phyloP scores from a whole-genome alignment of 257 asterid species.

The Echium plantagineum region DNA sequence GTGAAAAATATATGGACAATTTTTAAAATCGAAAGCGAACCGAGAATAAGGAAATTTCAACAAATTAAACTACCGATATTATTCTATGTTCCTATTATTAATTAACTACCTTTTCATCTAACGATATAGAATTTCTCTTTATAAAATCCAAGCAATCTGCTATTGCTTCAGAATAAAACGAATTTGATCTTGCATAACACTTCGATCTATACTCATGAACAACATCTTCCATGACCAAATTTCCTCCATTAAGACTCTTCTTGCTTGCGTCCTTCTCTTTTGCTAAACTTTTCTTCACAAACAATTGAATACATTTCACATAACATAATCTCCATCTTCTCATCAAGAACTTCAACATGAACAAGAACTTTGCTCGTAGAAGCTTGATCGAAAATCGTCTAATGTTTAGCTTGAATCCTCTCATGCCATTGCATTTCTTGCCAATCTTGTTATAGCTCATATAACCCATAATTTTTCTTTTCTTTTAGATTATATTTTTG shows the following conservation, averaged over 20 bases:
- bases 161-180: slow-evolving; percentile 46
- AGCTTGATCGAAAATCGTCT: slow-evolving; percentile 32
- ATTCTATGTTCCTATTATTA: slow-evolving; percentile 2
- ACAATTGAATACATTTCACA: slow-evolving; percentile 8
- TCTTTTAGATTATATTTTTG: neutral
- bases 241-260: slow-evolving; percentile 1
- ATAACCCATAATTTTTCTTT: slow-evolving; percentile 7
- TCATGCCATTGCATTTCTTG: slow-evolving; percentile 19
- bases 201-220: slow-evolving; percentile 12
- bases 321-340: slow-evolving; percentile 19
- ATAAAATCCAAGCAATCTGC: slow-evolving; percentile 52
- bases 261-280: slow-evolving; percentile 4
- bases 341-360: slow-evolving; percentile 21
- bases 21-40: too few species aligned
- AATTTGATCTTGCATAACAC: slow-evolving; percentile 28
- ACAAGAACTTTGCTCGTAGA: slow-evolving; percentile 25
- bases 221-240: neutral
- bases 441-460: slow-evolving; percentile 31
- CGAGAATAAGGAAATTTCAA: neutral
- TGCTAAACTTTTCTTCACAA: slow-evolving; percentile 10
- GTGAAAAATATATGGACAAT: too few species aligned
- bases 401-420: slow-evolving; percentile 33
- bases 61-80: neutral
- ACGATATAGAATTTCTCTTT: slow-evolving; percentile 39
- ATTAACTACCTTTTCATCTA: slow-evolving; percentile 33